Evolutionary conservation across 805 yeast species (phyloP), one percentile per base, ranked within the genome.

Genomic region (Sugiyamaella lignohabitans): DNA sequence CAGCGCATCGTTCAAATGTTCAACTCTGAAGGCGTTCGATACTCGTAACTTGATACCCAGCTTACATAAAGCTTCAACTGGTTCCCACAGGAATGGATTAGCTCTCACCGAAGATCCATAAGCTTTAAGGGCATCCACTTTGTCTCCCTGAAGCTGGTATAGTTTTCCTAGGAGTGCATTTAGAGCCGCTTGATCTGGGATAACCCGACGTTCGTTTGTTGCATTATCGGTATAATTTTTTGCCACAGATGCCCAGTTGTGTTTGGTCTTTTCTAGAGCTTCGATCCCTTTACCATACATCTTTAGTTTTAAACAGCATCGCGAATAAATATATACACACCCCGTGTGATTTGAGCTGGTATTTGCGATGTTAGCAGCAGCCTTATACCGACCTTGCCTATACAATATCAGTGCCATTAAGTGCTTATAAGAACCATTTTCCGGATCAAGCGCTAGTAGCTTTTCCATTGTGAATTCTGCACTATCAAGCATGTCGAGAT

Each of bases 401-500:
- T 66, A 79, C 45, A 84, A 70, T 1, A 84, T 80, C 34, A 84
- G 66, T 14, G 85, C 87, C 59, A 84, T 80, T 35, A 88, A 67
- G 61, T 87, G 84, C 3, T 76, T 60, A 6, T 89, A 75, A 45
- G 82, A 86, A 4, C 74, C 62, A 51, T 78, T 74, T 34, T 71
- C 63, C n/a, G 71, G 69, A 40, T 73, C 73, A 43, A 78, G 75
- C 1, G 95, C 87, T 29, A 84, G 65, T 19, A 87, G 69, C 53
- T 95, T 71, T 62, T 93, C 98, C 16, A 88, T 79, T 3, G 91
- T 81, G 65, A 93, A 87, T 59, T 82, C 88, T 1, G 98, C 97
- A 22, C 89, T 84, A 11, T 71, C 66, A 39, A 76, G 67, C 50
- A 84, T 73, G 59, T 80, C 87, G 49, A 77, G 76, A 56, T 87